Evolutionary conservation across 179 eudicot species (phyloP), one percentile per base, ranked within the genome.

Genomic region (Nepenthes alata): DNA sequence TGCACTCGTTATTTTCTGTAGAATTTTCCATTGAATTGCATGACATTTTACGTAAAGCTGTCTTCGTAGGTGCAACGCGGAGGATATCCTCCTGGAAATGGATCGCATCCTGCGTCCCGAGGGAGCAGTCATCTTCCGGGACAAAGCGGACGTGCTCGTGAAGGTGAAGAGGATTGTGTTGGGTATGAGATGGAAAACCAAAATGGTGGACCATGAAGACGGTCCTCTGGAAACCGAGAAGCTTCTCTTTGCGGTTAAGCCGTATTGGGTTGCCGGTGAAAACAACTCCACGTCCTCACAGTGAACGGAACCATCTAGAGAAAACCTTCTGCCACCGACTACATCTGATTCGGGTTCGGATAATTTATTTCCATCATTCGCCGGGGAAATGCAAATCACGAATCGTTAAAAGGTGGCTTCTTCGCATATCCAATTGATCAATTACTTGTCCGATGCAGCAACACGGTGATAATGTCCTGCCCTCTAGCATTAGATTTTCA

Each of bases 31-130:
- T 25, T 25, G 25, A 25, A 41, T 41, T 34, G 37, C 7, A 3
- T 60, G 44, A 56, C 53, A 37, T 51, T 35, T 12, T 5, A 37
- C 4, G 47, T 60, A 25, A 3, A 34, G 1, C 39, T 35, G 38
- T 35, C 35, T 47, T 41, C 47, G 47, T 64, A 77, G 81, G 59
- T 78, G 81, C 55, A 62, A 67, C 37, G 57, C 68, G 11, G 81
- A 78, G 52, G 78, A 74, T 61, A 74, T 78, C 47, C 76, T 78
- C 45, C 55, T 78, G 53, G 78, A 78, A 68, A 78, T 78, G 81
- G 81, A 78, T 65, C 68, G 81, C 14, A 74, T 78, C 38, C 60
- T 78, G 54, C 70, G 81, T 16, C 81, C 81, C 0, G 78, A 78
- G 59, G 81, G 81, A 35, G 71, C 78, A 53, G 76, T 78, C 48